Base-by-base conservation (phyloP, 257 asterid species). In the Nicotiana attenuata region DNA sequence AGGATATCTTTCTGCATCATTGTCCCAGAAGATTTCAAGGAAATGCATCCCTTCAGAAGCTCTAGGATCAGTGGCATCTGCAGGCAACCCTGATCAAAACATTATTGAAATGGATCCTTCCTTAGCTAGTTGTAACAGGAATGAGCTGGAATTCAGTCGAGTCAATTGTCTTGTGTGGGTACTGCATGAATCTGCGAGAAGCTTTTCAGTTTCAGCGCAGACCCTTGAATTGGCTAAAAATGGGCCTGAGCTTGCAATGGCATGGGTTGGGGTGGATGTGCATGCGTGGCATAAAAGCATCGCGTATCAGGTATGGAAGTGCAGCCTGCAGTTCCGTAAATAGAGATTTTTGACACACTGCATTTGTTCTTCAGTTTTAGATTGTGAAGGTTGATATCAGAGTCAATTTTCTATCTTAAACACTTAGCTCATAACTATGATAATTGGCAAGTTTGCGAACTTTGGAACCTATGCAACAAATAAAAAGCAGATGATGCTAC, bases 241-340 rank as follows among this genome's bases (percentile, higher is more conserved):
- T 3, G 90, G 90, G 20, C 85, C 93, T 3, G 89, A 90, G 65
- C 83, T 92, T 82, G 92, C 95, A 16, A 92, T 90, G 94, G 97
- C 95, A 2, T 92, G 97, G 97, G 69, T 53, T 75, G 91, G 90
- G 26, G 87, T 86, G 28, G 91, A 88, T 80, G 88, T 86, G 76
- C 87, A 88, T 83, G 90, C 90, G 35, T 88, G 91, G 90, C 88
- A 85, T 38, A 86, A 81, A 65, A 80, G 80, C 57, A 81, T 88
- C 24, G 85, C 91, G 8, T 80, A 88, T 82, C 85, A 83, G 90
- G 90, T 88, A 85, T 53, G 67, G 53, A 57, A 77, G 59, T 41
- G 47, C 59, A 47, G 13, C 61, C 41, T 47, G 79, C 61, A 47
- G 59, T 47, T 47, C 33, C 1, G 59, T 57, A 22, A 47, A 11